A percentile compares a stretch with the other conserved stretches of the same genome.
phyloP scores from a whole-genome alignment of 116 monocot species.

The Trichopus zeylanicus region DNA sequence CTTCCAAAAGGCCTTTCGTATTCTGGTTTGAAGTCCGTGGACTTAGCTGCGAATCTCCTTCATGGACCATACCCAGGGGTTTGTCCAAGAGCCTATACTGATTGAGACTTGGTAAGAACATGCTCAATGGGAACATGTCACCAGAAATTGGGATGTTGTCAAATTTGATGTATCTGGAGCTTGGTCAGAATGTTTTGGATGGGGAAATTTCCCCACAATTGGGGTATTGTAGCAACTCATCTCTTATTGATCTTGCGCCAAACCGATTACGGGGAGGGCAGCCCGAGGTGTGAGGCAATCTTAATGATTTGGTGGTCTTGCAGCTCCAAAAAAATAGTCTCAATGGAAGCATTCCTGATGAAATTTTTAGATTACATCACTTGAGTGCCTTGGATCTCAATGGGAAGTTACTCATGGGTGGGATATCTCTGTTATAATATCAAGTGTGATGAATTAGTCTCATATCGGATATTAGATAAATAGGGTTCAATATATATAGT shows the following conservation, averaged over 20 bases:
- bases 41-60: conserved; percentile 29
- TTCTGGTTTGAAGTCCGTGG: conserved; percentile 18
- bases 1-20: conserved; percentile 35
- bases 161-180: conserved; percentile 39
- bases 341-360: conserved; percentile 28
- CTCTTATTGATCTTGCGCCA: conserved; percentile 34
- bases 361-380: conserved; percentile 9
- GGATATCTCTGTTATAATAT: conserved; percentile 27
- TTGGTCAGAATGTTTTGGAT: conserved; percentile 34
- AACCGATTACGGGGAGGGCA: conserved; percentile 27
- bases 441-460: conserved; percentile 14
- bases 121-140: conserved; percentile 38
- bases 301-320: conserved; percentile 24
- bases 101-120: conserved; percentile 29
- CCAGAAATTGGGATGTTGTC: conserved; percentile 14
- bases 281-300: conserved; percentile 30
- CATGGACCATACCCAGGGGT: conserved; percentile 20
- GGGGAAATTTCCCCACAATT: conserved; percentile 25
- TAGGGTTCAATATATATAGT: too few relatives aligned
- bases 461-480: too few relatives aligned
- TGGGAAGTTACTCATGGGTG: conserved; percentile 28
- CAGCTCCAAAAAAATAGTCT: conserved; percentile 40
- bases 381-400: conserved; percentile 41
- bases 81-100: conserved; percentile 25
- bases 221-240: conserved; percentile 20